Base-by-base conservation (phyloP, 176 grass and related monocot species). In the Lolium multiflorum region DNA sequence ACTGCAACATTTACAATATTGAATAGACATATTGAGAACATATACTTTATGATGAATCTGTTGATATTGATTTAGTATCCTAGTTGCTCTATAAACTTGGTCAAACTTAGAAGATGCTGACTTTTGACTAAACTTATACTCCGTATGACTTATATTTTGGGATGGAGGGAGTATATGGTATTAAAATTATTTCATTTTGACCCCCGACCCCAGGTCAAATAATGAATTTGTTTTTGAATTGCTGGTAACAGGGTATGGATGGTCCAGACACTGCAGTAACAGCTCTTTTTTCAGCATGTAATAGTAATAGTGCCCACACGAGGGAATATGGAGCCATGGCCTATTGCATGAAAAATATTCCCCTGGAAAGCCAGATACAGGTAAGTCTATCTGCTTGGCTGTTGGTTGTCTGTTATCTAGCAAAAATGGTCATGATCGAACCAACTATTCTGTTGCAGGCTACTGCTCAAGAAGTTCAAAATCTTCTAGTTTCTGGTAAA, bases 401-500 rank as follows among this genome's bases (percentile, higher is more conserved):
- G 11, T 21, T 49, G 14, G 25, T 49, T 17, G 18, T 59, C 18
- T 43, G 11, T 61, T 67, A 14, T n/a, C 47, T 85, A 51, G 71
- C 50, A 65, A 76, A 68, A 5, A 13, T 41, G 38, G 46, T 26
- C 76, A 39, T 66, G 15, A 7, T 68, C 81, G 52, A 87, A 28
- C 3, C 10, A 80, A 87, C 55, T 75, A 70, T 54, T 79, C 12
- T 69, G 76, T 31, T 84, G 52, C 83, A 98, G 96, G 83, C 88
- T 71, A 90, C 90, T 92, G 96, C 96, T 16, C 85, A 88, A 79
- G 92, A 91, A 70, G 91, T 96, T 64, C 96, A 98, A 86, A 98
- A 88, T 86, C 90, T 98, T 79, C 84, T 96, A 37, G 92, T 98
- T 85, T 98, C 96, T 84, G 96, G 92, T 84, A 96, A 79, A 91